Conservation (phyloP, 1,139 yeast genomes). For the Diutina sp. region DNA sequence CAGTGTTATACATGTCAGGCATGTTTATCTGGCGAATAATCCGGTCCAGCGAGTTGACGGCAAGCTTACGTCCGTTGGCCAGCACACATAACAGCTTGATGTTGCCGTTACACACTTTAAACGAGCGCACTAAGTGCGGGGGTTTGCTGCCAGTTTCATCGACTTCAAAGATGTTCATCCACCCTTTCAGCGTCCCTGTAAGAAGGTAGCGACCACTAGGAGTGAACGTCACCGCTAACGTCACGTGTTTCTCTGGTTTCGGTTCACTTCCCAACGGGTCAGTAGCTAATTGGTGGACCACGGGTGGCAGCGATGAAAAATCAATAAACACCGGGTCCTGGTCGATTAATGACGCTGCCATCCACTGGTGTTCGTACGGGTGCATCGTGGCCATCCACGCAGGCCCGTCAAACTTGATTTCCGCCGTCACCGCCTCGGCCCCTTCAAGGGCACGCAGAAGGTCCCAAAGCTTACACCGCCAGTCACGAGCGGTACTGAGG, state of each 20-base stretch:
- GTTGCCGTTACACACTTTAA: slow-evolving; percentile 52
- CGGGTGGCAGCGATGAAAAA: slow-evolving; percentile 19
- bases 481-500: slow-evolving; percentile 71
- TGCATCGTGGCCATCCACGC: slow-evolving; percentile 57
- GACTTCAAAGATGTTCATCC: slow-evolving; percentile 40
- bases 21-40: slow-evolving; percentile 58
- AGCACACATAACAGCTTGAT: slow-evolving; percentile 62
- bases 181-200: slow-evolving; percentile 75
- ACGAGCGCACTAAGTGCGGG: slow-evolving; percentile 28
- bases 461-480: slow-evolving; percentile 81
- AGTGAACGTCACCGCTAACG: slow-evolving; percentile 22
- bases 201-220: slow-evolving; percentile 33
- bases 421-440: slow-evolving; percentile 19
- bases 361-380: slow-evolving; percentile 32
- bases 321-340: slow-evolving; percentile 49
- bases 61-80: slow-evolving; percentile 54
- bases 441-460: slow-evolving; percentile 15
- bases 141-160: slow-evolving; percentile 4
- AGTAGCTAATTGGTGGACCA: slow-evolving; percentile 13
- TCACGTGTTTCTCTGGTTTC: slow-evolving; percentile 15
- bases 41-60: slow-evolving; percentile 73
- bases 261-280: slow-evolving; percentile 10
- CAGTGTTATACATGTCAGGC: slow-evolving; percentile 31
- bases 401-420: slow-evolving; percentile 51
- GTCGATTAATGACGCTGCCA: slow-evolving; percentile 36